phyloP scores from a whole-genome alignment of 2,329 filamentous ascomycete species.

The Pyrenophora graminea region DNA sequence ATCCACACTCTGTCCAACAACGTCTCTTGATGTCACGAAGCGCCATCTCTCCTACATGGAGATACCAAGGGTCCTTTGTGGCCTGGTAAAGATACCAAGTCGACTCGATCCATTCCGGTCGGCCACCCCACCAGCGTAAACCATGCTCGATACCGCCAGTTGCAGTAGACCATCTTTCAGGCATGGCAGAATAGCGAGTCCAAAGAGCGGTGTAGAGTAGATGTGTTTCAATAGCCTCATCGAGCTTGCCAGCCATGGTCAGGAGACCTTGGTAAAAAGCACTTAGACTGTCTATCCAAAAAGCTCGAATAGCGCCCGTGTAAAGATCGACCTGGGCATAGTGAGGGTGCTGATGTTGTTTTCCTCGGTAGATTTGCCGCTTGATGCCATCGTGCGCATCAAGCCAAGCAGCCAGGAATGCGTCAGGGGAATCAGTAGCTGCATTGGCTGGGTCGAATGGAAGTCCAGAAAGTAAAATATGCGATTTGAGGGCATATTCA shows the following conservation, averaged over 20 bases:
- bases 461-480: constrained; percentile 82
- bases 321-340: constrained; percentile 88
- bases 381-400: constrained; percentile 85
- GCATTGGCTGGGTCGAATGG: constrained; percentile 52
- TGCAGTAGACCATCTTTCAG: constrained; percentile 89
- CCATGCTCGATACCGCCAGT: constrained; percentile 84
- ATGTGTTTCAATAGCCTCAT: constrained; percentile 89
- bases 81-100: constrained; percentile 95
- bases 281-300: constrained; percentile 95
- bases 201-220: constrained; percentile 90
- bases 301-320: constrained; percentile 84
- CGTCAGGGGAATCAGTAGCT: constrained; percentile 70
- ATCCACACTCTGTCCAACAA: constrained; percentile 90
- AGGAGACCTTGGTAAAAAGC: constrained; percentile 94
- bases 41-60: constrained; percentile 95
- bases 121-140: constrained; percentile 90
- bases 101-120: constrained; percentile 96
- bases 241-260: constrained; percentile 81
- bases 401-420: constrained; percentile 82
- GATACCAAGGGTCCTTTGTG: constrained; percentile 92
- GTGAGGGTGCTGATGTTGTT: constrained; percentile 79
- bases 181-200: constrained; percentile 91
- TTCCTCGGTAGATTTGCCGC: constrained; percentile 82
- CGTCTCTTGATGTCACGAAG: constrained; percentile 83
- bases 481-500: constrained; percentile 94